Evolutionary conservation across 768 basidiomycete species (phyloP).

Genomic region (Amanita exitialis): DNA sequence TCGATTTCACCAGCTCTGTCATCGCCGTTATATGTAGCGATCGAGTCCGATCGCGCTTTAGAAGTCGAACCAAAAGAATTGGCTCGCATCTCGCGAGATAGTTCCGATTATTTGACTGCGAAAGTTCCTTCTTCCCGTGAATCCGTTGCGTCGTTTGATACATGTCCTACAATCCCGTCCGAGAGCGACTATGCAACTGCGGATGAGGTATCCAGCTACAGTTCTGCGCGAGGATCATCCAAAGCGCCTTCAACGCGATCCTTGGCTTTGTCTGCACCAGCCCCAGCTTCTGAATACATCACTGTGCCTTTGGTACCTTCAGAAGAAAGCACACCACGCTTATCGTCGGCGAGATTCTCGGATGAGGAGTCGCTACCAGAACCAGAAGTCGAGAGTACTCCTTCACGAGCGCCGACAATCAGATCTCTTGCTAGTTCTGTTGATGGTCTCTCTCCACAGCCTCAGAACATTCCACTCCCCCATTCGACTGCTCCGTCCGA

Average conservation of each 20-base stretch:
- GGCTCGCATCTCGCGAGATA: constrained; percentile 36
- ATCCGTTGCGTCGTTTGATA: constrained; percentile 21
- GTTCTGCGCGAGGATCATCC: constrained; percentile 10
- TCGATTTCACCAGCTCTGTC: constrained; percentile 23
- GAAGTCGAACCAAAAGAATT: constrained; percentile 28
- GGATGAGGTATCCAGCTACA: constrained; percentile 23
- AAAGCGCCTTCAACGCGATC: constrained; percentile 25
- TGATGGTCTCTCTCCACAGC: constrained; percentile 11
- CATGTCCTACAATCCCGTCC: constrained; percentile 20
- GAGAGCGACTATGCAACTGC: constrained; percentile 37
- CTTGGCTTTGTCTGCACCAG: constrained; percentile 34
- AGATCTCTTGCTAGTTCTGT: constrained; percentile 19
- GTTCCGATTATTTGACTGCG: constrained; percentile 37
- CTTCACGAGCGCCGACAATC: constrained; percentile 21
- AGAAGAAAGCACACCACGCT: constrained; percentile 29
- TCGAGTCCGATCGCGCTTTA: constrained; percentile 20
- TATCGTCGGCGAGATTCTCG: constrained; percentile 16
- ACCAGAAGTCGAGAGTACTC: constrained; percentile 13
- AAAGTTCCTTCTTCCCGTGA: constrained; percentile 26
- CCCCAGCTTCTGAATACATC: constrained; percentile 26
- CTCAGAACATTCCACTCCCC: constrained; percentile 33
- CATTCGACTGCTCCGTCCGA: constrained; percentile 23
- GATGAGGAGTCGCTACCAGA: constrained; percentile 6
- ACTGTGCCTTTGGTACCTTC: constrained; percentile 40
- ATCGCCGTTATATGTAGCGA: constrained; percentile 18